Percentiles rank a stretch among this genome's conserved stretches.
phyloP scores from a whole-genome alignment of 805 yeast species.

The Starmera pachycereana region DNA sequence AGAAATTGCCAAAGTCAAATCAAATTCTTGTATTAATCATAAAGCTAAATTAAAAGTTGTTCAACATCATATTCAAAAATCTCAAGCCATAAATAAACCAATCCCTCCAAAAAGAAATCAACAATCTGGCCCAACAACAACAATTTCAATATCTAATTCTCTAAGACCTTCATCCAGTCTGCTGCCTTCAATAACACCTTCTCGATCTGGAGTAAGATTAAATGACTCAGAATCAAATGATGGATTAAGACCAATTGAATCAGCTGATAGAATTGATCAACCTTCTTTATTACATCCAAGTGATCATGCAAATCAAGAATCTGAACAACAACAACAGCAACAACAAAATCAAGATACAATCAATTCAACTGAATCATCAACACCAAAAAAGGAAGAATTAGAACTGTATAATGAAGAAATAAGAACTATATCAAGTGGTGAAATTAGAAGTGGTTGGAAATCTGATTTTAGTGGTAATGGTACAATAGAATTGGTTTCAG shows the following conservation, averaged over 20 bases:
- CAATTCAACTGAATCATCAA: neutral
- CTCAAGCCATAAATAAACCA: constrained; percentile 10
- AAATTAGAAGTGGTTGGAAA: constrained; percentile 89
- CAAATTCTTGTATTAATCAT: constrained; percentile 50
- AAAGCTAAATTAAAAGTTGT: constrained; percentile 33
- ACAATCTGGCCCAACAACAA: constrained; percentile 28
- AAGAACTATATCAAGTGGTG: constrained; percentile 68
- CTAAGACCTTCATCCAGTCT: constrained; percentile 4
- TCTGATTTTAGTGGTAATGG: constrained; percentile 78
- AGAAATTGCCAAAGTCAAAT: constrained; percentile 59
- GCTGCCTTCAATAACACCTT: constrained; percentile 7
- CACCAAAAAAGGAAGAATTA: constrained; percentile 20
- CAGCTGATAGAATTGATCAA: constrained; percentile 7
- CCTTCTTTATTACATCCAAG: constrained; percentile 15
- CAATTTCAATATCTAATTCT: constrained; percentile 23
- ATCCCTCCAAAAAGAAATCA: constrained; percentile 25
- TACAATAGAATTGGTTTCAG: constrained; percentile 67
- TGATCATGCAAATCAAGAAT: constrained; percentile 23
- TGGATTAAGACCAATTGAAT: constrained; percentile 1
- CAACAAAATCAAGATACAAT: constrained; percentile 19
- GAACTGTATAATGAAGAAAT: constrained; percentile 60
- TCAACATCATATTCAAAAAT: constrained; percentile 31
- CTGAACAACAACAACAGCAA: constrained; percentile 15
- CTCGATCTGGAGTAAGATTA: constrained; percentile 6
- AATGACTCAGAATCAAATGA: neutral